Evolutionary conservation across 2,329 filamentous ascomycete genomes (phyloP).

Genomic region (Fusarium bactridioides): DNA sequence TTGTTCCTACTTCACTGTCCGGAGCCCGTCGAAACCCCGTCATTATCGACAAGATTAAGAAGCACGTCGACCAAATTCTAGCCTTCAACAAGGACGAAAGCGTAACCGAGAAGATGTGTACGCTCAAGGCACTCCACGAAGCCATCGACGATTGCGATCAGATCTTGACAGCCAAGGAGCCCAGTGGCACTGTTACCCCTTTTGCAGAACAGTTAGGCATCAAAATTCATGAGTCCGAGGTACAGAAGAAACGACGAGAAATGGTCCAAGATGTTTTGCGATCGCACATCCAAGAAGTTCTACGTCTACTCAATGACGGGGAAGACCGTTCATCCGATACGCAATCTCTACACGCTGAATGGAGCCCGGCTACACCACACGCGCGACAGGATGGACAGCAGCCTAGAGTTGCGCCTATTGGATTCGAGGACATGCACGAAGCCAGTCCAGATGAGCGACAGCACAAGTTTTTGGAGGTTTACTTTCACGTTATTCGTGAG

Average conservation of each 20-base stretch:
- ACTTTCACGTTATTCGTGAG: slow-evolving; percentile 56
- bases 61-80: slow-evolving; percentile 40
- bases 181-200: slow-evolving; percentile 16
- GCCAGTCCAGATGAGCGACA: slow-evolving; percentile 59
- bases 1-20: slow-evolving; percentile 38
- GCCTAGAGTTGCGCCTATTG: slow-evolving; percentile 24
- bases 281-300: slow-evolving; percentile 58
- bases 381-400: slow-evolving; percentile 5
- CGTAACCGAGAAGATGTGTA: slow-evolving; percentile 41
- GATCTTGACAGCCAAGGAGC: slow-evolving; percentile 50
- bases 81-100: slow-evolving; percentile 33
- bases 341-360: slow-evolving; percentile 33
- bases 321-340: slow-evolving; percentile 43
- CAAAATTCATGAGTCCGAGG: slow-evolving; percentile 17
- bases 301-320: slow-evolving; percentile 54
- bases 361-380: slow-evolving; percentile 19
- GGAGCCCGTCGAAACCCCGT: slow-evolving; percentile 25
- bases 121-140: slow-evolving; percentile 51
- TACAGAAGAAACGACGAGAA: slow-evolving; percentile 42
- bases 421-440: slow-evolving; percentile 57
- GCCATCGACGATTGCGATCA: slow-evolving; percentile 53
- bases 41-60: slow-evolving; percentile 38
- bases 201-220: slow-evolving; percentile 5
- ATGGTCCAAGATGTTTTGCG: slow-evolving; percentile 57
- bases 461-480: slow-evolving; percentile 59